Base-by-base conservation (phyloP, 805 yeast species). In the Sugiyamaella valdiviana region DNA sequence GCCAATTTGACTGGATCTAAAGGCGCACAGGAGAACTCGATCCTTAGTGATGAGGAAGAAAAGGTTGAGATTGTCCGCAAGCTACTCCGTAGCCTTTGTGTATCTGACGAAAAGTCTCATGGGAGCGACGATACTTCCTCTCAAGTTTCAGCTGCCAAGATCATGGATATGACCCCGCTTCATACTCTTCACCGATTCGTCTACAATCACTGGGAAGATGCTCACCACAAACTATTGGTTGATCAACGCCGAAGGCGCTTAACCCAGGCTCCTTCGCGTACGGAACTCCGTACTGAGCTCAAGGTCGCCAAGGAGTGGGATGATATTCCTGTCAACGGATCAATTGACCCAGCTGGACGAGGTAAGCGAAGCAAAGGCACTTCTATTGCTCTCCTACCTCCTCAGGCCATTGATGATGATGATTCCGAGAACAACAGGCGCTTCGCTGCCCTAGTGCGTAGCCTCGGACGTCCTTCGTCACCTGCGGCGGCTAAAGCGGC, bases 111-210 rank as follows among this genome's bases (percentile, higher is more conserved):
- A 22, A 58, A 59, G 2, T 36, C 51, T 6, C 36, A 24, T 17
- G 32, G 9, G 3, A 53, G 41, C 16, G 54, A 46, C 14, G 52
- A 51, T 14, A 16, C 49, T 5, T 48, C 39, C 17, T 44, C 52
- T n/a, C 51, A 46, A 36, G 39, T 37, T 16, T 49, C 52, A 2
- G 44, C 40, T 17, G 22, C 45, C 9, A 49, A 48, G 40, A 19
- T 42, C 16, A 45, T 49, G n/a, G 50, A 52, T 7, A 35, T 41
- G 6, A 49, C 40, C 2, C 44, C 39, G 49, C 63, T 64, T 41
- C 65, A 62, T 14, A 68, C 67, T 50, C 61, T 79, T 49, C 84
- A 80, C 55, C 63, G 69, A 35, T 75, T 70, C 51, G 58, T 78
- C 16, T 78, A 78, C 56, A 70, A 68, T n/a, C 70, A 78, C 51